Evolutionary conservation across 202 grass and related monocot genomes (phyloP), one percentile per base, ranked within the genome.

Genomic region (Alloteropsis angusta): DNA sequence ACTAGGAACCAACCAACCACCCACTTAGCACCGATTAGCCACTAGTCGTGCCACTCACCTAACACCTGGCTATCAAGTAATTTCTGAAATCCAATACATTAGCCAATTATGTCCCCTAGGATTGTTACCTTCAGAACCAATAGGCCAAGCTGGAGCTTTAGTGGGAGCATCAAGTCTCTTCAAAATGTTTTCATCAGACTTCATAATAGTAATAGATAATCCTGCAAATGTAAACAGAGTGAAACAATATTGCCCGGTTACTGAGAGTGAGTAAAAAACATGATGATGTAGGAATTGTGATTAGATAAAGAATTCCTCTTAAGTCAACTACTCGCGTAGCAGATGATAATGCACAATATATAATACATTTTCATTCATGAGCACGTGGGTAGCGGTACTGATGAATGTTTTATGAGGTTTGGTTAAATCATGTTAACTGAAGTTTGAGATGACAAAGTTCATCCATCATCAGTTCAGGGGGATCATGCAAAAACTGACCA

Each of bases 181-280:
- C 75, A 99, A 88, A 84, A 99, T 91, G 38, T 62, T 85, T 70
- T 87, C 68, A 46, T 96, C 90, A 44, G 92, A 90, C 74, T 85
- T 95, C 96, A 96, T 93, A 64, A 99, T 88, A 52, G 96, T 90
- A 44, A 99, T 93, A 79, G 96, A 99, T 75, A 99, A 80, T 77
- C 96, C 96, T 99, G 80, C 70, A 85, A 67, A 69, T 36, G 14
- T 4, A 46, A 87, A 77, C 46, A 82, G 4, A n/a, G 45, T 69
- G 45, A 50, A 70, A 70, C 25, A 79, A 80, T 38, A 42, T 78
- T 18, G 41, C 34, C 41, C 43, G 22, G 38, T 39, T 67, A 65
- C 37, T 39, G 15, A 9, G 65, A 23, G 10, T 30, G 37, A 39
- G 17, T 60, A 36, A 10, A 75, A 25, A 41, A 83, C 22, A 39